Evolutionary conservation across 2,329 filamentous ascomycete species (phyloP).

Genomic region (Pyrenophora teres): DNA sequence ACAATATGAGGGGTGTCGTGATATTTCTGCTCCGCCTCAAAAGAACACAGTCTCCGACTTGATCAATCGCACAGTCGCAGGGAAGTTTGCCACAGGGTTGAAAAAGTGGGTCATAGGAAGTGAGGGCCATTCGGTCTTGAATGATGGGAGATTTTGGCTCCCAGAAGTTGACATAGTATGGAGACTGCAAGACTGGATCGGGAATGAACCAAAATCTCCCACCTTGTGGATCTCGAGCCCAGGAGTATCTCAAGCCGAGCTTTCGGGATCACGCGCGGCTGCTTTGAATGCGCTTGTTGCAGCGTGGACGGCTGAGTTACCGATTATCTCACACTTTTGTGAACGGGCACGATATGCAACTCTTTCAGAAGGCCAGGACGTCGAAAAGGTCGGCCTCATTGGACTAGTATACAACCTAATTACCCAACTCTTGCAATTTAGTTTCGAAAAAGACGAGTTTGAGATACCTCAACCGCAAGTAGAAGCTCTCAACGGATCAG

Average conservation of each 20-base stretch:
- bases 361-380: background rate
- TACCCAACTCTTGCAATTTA: conserved; percentile 20
- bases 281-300: conserved; percentile 9
- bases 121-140: conserved; percentile 19
- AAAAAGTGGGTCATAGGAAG: conserved; percentile 11
- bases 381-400: conserved; percentile 17
- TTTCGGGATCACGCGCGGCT: conserved; percentile 13
- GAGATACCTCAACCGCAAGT: background rate
- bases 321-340: conserved; percentile 24
- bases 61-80: background rate
- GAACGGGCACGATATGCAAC: conserved; percentile 6
- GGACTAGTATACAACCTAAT: conserved; percentile 23
- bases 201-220: background rate
- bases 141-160: conserved; percentile 12
- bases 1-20: background rate
- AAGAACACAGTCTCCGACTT: background rate
- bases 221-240: conserved; percentile 16
- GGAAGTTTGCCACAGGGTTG: background rate
- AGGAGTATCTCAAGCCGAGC: background rate
- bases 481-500: conserved; percentile 2
- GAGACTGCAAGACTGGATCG: conserved; percentile 11
- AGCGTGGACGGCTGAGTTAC: conserved; percentile 17
- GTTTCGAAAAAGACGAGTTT: conserved; percentile 4
- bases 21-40: background rate
- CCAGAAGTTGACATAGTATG: conserved; percentile 2